Percentiles rank a stretch among this genome's conserved stretches.
Evolutionary conservation across 257 asterid genomes (phyloP).

Genomic region (Marsdenia floribunda): DNA sequence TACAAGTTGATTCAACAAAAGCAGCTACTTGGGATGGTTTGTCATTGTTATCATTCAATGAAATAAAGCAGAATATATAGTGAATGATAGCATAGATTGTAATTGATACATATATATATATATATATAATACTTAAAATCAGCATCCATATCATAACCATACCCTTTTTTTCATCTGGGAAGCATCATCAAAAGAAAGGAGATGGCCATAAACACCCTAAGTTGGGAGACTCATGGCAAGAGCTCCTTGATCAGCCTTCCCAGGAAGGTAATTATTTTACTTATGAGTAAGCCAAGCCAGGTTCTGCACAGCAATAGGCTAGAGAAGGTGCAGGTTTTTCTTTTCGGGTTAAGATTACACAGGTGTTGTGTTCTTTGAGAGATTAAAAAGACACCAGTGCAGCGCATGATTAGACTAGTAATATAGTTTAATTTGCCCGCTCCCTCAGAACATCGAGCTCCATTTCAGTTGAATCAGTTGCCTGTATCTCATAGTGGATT

Average conservation of each 20-base stretch:
- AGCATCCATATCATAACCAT: constrained; percentile 9
- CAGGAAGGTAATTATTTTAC: constrained; percentile 25
- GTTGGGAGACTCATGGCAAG: constrained; percentile 11
- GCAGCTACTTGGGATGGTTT: neutral
- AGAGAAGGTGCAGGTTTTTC: constrained; percentile 1
- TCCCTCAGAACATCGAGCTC: constrained; percentile 38
- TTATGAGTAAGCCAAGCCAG: constrained; percentile 11
- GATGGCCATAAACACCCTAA: constrained; percentile 17
- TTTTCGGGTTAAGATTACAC: neutral
- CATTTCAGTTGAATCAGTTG: constrained; percentile 43
- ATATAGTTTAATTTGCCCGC: constrained; percentile 28
- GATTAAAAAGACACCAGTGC: neutral
- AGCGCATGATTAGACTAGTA: neutral
- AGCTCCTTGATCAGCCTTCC: constrained; percentile 58
- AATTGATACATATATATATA: neutral
- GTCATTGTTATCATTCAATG: neutral
- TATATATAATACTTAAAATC: neutral
- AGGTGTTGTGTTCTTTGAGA: neutral
- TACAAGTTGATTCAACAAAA: neutral
- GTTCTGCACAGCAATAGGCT: constrained; percentile 1
- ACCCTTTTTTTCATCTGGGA: constrained; percentile 27
- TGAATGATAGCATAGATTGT: neutral
- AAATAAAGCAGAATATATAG: neutral
- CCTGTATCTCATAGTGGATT: constrained; percentile 38
- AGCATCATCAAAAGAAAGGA: constrained; percentile 53